Base-by-base conservation (phyloP, 805 yeast genomes). In the Hanseniaspora thailandica region DNA sequence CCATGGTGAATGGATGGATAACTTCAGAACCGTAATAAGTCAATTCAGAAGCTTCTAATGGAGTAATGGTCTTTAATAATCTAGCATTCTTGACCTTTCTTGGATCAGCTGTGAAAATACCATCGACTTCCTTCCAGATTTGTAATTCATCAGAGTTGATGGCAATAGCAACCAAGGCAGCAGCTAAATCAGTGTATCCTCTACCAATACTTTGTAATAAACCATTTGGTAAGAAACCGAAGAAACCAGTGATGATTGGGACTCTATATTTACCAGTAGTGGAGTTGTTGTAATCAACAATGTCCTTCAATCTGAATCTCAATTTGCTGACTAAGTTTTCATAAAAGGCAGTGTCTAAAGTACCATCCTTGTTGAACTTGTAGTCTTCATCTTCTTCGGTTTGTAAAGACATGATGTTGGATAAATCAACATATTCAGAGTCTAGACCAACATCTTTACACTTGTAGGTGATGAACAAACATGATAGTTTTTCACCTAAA, bases 41-140 rank as follows among this genome's bases (percentile, higher is more conserved):
- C 67, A 93, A 77, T 71, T 93, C 98, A 0, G 97, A 93, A 4
- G 98, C 98, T 71, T 93, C 98, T 65, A 93, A 97, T 4, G 98
- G 98, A 0, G 97, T 93, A 57, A 93, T 96, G 51, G 87, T 79
- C 55, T 80, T 78, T 58, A 93, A 73, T 49, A 90, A 72, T 60
- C 95, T 76, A 3, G 98, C 98, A 54, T 79, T 80, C 35, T 88
- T 83, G 28, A 93, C 97, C 62, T 93, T 93, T 57, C 98, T 76
- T 39, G 98, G 98, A 66, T 93, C 98, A 2, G 98, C 98, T 0
- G 97, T 89, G 72, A 93, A 93, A 38, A 93, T 93, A 61, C 98
- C 98, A 66, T 93, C 98, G 50, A 93, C 98, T 71, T 93, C 98
- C 63, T 93, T 93, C 98, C 98, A 93, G 47, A 93, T 86, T 71